Base-by-base conservation (phyloP, 352 stramenopile genomes). In the Globisporangium sylvaticum region DNA sequence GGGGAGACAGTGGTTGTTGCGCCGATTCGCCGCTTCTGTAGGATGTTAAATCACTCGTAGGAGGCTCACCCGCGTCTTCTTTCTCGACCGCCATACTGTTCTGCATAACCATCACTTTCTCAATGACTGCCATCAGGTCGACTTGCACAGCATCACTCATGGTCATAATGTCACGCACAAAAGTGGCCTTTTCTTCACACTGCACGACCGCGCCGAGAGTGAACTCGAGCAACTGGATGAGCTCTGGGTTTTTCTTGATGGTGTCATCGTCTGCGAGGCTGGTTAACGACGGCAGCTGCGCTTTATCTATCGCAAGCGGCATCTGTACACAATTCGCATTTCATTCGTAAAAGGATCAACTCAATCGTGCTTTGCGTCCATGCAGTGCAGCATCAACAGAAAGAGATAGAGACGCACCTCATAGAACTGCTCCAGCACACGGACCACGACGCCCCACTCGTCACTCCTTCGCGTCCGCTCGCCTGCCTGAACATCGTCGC, bases 121-220 rank as follows among this genome's bases (percentile, higher is more conserved):
- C 82, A 52, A 92, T 90, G n/a, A 80, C 74, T 0, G 63, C 60
- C 78, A 90, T 90, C n/a, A 92, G 71, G 62, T 89, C 75, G 1
- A 77, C 74, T 63, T 92, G 84, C 5, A 86, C 79, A 0, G 60
- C 70, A n/a, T 86, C 76, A 46, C 83, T 71, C 77, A 92, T 83
- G 42, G 64, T 69, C 74, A 89, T 64, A 68, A 91, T 92, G 50
- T 90, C 84, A 27, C 79, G 79, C 7, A 92, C 80, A 53, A 90
- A 90, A 22, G 37, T 66, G 22, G 74, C 68, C 31, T 87, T 87
- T 15, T 74, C 56, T 25, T 89, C 80, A 31, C 84, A 80, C 65
- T 89, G 84, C 24, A 92, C 82, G 0, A 85, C 68, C 25, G 79
- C 82, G 2, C 69, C 71, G 22, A 92, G 64, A n/a, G 76, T 52